These are phyloP conservation scores for Pedinophyceae sp. DNA, from an alignment of 139 green algal species.

Conservation along the genomic window DNA sequence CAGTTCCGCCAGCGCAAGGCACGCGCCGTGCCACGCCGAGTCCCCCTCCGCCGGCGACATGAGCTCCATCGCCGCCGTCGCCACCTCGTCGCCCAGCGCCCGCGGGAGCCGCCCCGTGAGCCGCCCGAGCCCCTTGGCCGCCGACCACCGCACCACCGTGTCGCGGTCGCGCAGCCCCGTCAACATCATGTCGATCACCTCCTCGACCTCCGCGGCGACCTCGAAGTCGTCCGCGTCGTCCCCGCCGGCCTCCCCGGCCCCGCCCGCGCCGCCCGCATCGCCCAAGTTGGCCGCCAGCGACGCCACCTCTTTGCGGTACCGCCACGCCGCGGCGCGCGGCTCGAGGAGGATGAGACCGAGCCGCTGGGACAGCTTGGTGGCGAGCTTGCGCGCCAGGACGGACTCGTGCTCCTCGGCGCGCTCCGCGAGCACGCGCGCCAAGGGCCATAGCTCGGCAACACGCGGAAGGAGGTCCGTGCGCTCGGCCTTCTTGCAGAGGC, in stretches of 20 bases:
- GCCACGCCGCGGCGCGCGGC: conserved; percentile 50
- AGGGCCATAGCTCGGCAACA: no score
- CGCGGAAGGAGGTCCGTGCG: no score
- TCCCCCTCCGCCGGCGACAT: conserved; percentile 37
- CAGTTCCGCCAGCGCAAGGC: conserved; percentile 88
- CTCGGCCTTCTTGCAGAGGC: no score
- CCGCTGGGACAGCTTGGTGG: conserved; percentile 64
- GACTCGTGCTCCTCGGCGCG: neutral
- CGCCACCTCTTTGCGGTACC: conserved; percentile 36
- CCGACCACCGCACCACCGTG: conserved; percentile 85
- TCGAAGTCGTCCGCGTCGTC: conserved; percentile 38
- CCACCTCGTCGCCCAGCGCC: conserved; percentile 72
- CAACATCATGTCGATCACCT: conserved; percentile 5
- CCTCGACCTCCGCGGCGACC: conserved; percentile 40
- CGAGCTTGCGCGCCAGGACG: conserved; percentile 39
- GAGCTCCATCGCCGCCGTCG: conserved; percentile 40
- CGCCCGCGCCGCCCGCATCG: neutral
- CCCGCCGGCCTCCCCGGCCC: neutral
- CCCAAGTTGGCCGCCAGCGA: conserved; percentile 14
- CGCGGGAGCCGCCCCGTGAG: conserved; percentile 63
- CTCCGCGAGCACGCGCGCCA: neutral
- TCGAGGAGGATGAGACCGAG: conserved; percentile 60
- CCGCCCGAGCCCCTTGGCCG: conserved; percentile 80
- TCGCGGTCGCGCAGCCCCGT: conserved; percentile 63
- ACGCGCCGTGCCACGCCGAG: conserved; percentile 83